Conservation (phyloP, 2,329 filamentous ascomycete species). For the Westerdykella ornata region DNA sequence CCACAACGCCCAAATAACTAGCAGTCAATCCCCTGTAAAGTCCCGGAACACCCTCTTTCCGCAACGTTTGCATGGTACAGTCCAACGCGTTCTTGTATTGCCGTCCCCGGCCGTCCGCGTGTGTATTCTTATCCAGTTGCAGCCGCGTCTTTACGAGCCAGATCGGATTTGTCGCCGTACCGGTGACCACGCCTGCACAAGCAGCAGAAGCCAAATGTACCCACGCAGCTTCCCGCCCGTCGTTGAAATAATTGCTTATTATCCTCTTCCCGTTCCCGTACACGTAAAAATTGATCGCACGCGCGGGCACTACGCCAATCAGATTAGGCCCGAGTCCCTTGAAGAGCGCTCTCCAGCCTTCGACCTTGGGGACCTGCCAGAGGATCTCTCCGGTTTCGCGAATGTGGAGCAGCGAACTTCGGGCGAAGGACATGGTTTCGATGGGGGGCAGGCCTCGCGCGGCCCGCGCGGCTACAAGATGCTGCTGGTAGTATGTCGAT, state of each 20-base stretch:
- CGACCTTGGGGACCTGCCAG: conserved; percentile 67
- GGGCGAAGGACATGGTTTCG: conserved; percentile 56
- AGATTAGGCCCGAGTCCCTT: conserved; percentile 89
- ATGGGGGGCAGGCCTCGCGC: conserved; percentile 50
- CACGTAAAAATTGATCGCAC: conserved; percentile 88
- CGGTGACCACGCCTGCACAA: conserved; percentile 73
- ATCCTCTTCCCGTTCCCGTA: conserved; percentile 88
- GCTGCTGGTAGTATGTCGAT: conserved; percentile 87
- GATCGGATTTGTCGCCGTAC: conserved; percentile 89
- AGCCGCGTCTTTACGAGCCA: conserved; percentile 93
- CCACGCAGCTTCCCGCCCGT: conserved; percentile 61
- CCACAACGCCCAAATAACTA: conserved; percentile 83
- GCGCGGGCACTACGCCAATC: conserved; percentile 79
- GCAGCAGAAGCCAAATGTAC: conserved; percentile 74
- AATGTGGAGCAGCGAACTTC: conserved; percentile 66
- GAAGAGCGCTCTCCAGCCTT: conserved; percentile 83
- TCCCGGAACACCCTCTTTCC: conserved; percentile 71
- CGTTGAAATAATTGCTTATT: conserved; percentile 67
- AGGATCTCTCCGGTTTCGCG: conserved; percentile 82
- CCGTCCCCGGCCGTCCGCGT: conserved; percentile 53
- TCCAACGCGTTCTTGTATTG: conserved; percentile 84
- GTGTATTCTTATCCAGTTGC: conserved; percentile 82
- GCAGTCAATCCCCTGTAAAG: conserved; percentile 88
- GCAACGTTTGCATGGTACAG: conserved; percentile 74
- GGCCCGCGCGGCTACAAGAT: conserved; percentile 63